Percentiles rank a stretch among this genome's conserved stretches.
Conservation (phyloP, 768 basidiomycete genomes). For the Tricholoma sp. region DNA sequence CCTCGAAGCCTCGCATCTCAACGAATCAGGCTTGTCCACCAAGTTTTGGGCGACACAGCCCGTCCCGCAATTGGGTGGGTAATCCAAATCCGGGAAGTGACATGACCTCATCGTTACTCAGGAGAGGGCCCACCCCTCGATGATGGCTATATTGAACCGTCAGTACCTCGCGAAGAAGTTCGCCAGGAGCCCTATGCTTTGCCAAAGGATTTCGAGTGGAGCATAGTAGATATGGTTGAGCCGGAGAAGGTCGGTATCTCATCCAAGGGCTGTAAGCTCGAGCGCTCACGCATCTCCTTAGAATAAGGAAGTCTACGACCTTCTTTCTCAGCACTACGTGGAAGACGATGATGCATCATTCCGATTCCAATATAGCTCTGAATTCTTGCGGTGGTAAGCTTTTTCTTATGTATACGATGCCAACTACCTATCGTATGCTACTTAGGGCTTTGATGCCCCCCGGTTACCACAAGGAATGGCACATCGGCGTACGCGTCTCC, state of each 20-base stretch:
- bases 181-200: slow-evolving; percentile 84
- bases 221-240: slow-evolving; percentile 71
- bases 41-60: slow-evolving; percentile 99
- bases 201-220: slow-evolving; percentile 93
- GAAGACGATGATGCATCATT: slow-evolving; percentile 96
- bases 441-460: slow-evolving; percentile 90
- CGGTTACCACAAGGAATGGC: slow-evolving; percentile 92
- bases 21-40: slow-evolving; percentile 3
- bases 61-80: slow-evolving; percentile 78
- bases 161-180: slow-evolving; percentile 70
- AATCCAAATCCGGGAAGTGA: neutral
- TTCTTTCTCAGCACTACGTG: slow-evolving; percentile 91
- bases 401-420: neutral
- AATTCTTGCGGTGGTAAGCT: slow-evolving; percentile 84
- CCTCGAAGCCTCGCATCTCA: slow-evolving; percentile 2
- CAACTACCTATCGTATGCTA: neutral
- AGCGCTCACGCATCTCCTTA: slow-evolving; percentile 24
- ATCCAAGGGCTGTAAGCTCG: neutral
- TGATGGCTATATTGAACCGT: slow-evolving; percentile 88
- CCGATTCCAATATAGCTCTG: slow-evolving; percentile 92
- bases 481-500: slow-evolving; percentile 87
- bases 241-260: slow-evolving; percentile 57
- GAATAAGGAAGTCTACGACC: slow-evolving; percentile 88
- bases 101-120: slow-evolving; percentile 20
- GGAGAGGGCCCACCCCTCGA: slow-evolving; percentile 59